Percentiles rank a stretch among this genome's conserved stretches.
Conservation (phyloP, 2,329 filamentous ascomycete genomes). For the Pseudogymnoascus sp. region DNA sequence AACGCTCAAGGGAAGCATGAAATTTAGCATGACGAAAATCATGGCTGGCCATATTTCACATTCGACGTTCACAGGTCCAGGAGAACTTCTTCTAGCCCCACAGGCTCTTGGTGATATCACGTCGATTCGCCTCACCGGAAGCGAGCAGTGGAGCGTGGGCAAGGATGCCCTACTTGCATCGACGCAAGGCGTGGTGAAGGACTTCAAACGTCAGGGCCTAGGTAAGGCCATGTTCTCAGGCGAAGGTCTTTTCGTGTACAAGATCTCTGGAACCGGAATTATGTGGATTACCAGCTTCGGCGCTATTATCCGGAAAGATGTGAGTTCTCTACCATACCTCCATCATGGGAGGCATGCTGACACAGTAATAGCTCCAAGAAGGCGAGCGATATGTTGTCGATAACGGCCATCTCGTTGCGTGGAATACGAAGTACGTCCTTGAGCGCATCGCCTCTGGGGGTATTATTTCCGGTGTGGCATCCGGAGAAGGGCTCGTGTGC, state of each 20-base stretch:
- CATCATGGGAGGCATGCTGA: slow-evolving; percentile 12
- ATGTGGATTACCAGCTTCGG: slow-evolving; percentile 91
- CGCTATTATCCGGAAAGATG: slow-evolving; percentile 89
- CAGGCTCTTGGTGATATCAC: slow-evolving; percentile 77
- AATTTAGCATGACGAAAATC: slow-evolving; percentile 89
- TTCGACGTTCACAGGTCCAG: slow-evolving; percentile 80
- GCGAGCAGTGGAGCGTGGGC: slow-evolving; percentile 74
- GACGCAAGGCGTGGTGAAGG: slow-evolving; percentile 80
- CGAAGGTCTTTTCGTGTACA: slow-evolving; percentile 86
- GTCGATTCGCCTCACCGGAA: slow-evolving; percentile 63
- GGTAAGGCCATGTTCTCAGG: slow-evolving; percentile 90
- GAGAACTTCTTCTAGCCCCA: slow-evolving; percentile 80
- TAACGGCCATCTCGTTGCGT: slow-evolving; percentile 88
- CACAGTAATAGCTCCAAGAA: slow-evolving; percentile 38
- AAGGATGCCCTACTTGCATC: slow-evolving; percentile 79
- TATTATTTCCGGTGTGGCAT: slow-evolving; percentile 76
- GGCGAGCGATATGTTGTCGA: slow-evolving; percentile 88
- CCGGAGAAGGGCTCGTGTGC: slow-evolving; percentile 84
- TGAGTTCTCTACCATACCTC: slow-evolving; percentile 38
- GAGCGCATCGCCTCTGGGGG: slow-evolving; percentile 87
- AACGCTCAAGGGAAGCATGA: slow-evolving; percentile 71
- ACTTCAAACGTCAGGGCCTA: slow-evolving; percentile 78
- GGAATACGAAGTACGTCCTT: slow-evolving; percentile 91
- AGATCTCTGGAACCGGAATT: slow-evolving; percentile 70
- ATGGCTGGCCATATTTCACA: slow-evolving; percentile 69